Evolutionary conservation across 139 green algal genomes (phyloP).

Genomic region (Eudorina sp.): DNA sequence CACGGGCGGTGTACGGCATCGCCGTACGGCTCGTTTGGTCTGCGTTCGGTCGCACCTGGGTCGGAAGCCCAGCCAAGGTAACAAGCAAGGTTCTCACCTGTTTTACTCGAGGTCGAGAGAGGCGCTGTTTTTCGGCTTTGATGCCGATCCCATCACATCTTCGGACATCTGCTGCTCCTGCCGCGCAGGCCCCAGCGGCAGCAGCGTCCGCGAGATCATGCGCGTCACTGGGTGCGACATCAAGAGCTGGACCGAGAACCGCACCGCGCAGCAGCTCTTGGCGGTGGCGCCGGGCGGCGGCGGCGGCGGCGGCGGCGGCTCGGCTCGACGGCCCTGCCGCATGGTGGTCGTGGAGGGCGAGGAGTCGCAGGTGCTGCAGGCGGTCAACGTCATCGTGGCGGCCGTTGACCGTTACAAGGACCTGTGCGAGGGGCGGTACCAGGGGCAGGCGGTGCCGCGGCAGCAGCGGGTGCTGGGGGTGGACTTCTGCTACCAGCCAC

Average conservation of each 20-base stretch:
- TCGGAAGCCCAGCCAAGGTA: no score
- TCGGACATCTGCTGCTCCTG: no score
- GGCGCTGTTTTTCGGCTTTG: no score
- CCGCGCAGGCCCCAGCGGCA: constrained; percentile 70
- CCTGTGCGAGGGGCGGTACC: constrained; percentile 85
- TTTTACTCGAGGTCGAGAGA: no score
- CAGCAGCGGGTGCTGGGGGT: constrained; percentile 84
- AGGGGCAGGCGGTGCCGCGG: constrained; percentile 80
- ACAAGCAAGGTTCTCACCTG: no score
- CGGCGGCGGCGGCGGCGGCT: background rate
- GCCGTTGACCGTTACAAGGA: constrained; percentile 91
- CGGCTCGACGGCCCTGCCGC: constrained; percentile 58
- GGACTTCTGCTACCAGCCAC: constrained; percentile 92
- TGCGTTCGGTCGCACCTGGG: no score
- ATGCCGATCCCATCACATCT: no score
- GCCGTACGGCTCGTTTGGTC: no score
- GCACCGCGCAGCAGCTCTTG: constrained; percentile 45
- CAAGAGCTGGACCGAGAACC: constrained; percentile 83
- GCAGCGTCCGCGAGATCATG: constrained; percentile 85
- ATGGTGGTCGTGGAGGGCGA: constrained; percentile 75
- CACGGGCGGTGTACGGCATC: no score
- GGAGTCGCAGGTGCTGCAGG: constrained; percentile 45
- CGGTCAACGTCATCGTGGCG: constrained; percentile 77
- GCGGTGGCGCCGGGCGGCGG: background rate
- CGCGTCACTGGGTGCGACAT: constrained; percentile 79